A percentile compares a stretch with the other conserved stretches of the same genome.
These are phyloP conservation scores for Wickerhamiella domercqiae DNA, from an alignment of 805 yeast species.

Conservation along the genomic window DNA sequence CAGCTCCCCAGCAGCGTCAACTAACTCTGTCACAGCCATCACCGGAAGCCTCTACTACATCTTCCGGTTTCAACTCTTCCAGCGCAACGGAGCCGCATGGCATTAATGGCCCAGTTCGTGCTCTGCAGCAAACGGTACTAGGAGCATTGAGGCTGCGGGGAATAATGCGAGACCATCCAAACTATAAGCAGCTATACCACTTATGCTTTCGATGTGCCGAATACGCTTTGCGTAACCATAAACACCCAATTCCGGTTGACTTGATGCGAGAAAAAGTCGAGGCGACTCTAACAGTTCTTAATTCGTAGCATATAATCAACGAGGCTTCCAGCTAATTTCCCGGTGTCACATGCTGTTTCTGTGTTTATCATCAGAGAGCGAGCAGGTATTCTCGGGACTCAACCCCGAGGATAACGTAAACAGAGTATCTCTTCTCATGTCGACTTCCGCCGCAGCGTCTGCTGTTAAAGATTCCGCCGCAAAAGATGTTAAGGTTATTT, in stretches of 20 bases:
- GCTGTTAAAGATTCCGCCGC: constrained; percentile 1
- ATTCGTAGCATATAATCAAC: not conserved
- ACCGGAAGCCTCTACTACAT: not conserved
- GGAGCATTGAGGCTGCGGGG: constrained; percentile 26
- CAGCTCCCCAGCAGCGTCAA: too few relatives aligned
- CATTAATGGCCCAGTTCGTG: constrained; percentile 1
- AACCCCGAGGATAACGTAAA: not conserved
- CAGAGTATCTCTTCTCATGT: not conserved
- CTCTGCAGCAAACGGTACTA: constrained; percentile 21
- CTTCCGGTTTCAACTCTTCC: not conserved
- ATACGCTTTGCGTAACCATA: constrained; percentile 18
- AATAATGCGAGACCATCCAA: constrained; percentile 16
- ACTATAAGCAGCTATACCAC: constrained; percentile 19
- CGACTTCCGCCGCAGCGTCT: not conserved
- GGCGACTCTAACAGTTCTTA: constrained; percentile 8
- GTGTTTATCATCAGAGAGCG: not conserved
- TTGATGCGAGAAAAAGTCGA: constrained; percentile 16
- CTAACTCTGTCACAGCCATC: not conserved
- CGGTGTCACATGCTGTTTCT: too few relatives aligned
- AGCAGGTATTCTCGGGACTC: not conserved
- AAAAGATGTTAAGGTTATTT: constrained; percentile 17
- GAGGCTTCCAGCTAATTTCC: too few relatives aligned
- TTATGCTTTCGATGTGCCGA: constrained; percentile 18
- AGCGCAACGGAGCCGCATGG: not conserved
- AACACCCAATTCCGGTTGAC: constrained; percentile 5